phyloP scores from a whole-genome alignment of 371 early-diverging fungal species.

The Mortierella sp. region DNA sequence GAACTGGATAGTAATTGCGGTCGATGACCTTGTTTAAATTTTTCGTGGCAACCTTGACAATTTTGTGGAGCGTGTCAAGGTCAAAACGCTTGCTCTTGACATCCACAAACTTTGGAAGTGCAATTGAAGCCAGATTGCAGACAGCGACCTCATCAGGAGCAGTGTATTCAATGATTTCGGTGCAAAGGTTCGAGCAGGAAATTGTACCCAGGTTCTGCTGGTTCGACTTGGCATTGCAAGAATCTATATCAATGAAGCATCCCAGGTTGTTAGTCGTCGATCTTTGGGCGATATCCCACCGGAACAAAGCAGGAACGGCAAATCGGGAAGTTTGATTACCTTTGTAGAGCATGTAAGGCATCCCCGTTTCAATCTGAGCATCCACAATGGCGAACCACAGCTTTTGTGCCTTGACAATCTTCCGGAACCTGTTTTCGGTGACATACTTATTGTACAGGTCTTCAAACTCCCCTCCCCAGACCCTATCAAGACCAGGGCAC shows the following conservation, averaged over 20 bases:
- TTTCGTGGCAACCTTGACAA: slow-evolving; percentile 86
- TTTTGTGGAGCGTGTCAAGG: slow-evolving; percentile 64
- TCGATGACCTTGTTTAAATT: slow-evolving; percentile 99
- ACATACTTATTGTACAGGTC: slow-evolving; percentile 93
- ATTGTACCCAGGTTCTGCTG: slow-evolving; percentile 98
- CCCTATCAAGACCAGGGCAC: slow-evolving; percentile 92
- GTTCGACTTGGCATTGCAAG: slow-evolving; percentile 97
- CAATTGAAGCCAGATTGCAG: slow-evolving; percentile 98
- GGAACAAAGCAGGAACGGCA: too few species aligned
- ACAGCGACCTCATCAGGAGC: slow-evolving; percentile 97
- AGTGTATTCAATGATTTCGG: slow-evolving; percentile 96
- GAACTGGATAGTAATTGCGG: slow-evolving; percentile 96
- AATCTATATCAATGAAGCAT: slow-evolving; percentile 41
- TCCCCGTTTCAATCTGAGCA: slow-evolving; percentile 99
- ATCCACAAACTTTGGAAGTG: slow-evolving; percentile 91
- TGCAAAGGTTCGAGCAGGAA: slow-evolving; percentile 81
- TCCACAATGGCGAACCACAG: slow-evolving; percentile 99
- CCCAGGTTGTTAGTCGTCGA: too few species aligned
- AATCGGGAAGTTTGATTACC: slow-evolving; percentile 60
- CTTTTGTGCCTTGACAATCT: slow-evolving; percentile 95
- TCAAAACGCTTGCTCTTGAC: slow-evolving; percentile 59
- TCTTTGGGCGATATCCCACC: background rate
- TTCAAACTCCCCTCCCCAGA: slow-evolving; percentile 97
- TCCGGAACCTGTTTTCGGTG: slow-evolving; percentile 80
- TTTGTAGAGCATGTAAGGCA: slow-evolving; percentile 99